Evolutionary conservation across 768 basidiomycete species (phyloP).

Genomic region (Exidia glandulosa): DNA sequence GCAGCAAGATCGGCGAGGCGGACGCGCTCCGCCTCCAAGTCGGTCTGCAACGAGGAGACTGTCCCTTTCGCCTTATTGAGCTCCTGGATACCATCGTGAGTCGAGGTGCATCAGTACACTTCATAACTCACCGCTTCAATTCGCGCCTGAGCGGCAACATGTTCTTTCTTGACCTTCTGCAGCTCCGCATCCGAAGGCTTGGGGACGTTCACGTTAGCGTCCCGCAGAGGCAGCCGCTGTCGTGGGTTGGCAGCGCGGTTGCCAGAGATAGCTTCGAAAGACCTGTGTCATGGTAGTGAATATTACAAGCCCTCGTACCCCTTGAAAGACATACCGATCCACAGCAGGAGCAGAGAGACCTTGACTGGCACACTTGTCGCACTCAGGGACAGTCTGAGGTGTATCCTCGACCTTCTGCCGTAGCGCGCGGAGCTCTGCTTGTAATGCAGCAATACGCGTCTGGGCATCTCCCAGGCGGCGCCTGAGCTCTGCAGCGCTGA

Average conservation of each 20-base stretch:
- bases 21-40: slow-evolving; percentile 59
- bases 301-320: no score
- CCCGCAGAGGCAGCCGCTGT: background rate
- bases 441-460: slow-evolving; percentile 39
- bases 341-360: no score
- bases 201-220: background rate
- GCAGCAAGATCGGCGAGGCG: slow-evolving; percentile 50
- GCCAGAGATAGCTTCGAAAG: background rate
- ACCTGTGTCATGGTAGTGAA: no score
- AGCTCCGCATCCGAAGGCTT: slow-evolving; percentile 32
- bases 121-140: slow-evolving; percentile 47
- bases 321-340: no score
- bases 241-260: background rate
- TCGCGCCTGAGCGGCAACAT: slow-evolving; percentile 26
- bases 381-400: background rate
- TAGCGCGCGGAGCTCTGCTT: slow-evolving; percentile 59
- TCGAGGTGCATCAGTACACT: background rate
- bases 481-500: slow-evolving; percentile 46
- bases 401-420: slow-evolving; percentile 48
- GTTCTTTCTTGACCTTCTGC: slow-evolving; percentile 50
- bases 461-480: slow-evolving; percentile 56
- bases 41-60: slow-evolving; percentile 58
- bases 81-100: slow-evolving; percentile 36
- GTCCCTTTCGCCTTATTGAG: slow-evolving; percentile 53
- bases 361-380: background rate